Conservation (phyloP, 2,329 filamentous ascomycete genomes). For the Ceratocystis alfenasii region DNA sequence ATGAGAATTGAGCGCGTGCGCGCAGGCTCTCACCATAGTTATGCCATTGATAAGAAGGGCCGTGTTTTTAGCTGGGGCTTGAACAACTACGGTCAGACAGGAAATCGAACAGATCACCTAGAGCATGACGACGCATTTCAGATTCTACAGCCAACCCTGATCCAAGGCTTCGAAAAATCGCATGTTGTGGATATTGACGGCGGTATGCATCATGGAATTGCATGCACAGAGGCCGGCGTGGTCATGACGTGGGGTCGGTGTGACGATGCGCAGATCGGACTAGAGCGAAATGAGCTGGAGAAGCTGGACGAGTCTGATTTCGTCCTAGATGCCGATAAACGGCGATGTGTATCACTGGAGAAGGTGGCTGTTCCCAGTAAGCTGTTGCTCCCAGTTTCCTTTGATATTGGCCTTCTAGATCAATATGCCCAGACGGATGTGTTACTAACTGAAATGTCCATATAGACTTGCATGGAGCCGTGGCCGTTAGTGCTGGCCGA, state of each 20-base stretch:
- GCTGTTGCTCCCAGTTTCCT: not conserved
- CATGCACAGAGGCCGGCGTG: constrained; percentile 33
- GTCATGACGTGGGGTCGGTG: constrained; percentile 38
- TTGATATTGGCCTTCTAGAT: not conserved
- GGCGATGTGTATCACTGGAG: constrained; percentile 15
- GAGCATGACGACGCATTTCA: constrained; percentile 37
- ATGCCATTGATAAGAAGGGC: constrained; percentile 53
- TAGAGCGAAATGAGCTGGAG: constrained; percentile 9
- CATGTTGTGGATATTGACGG: constrained; percentile 47
- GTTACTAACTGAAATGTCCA: not conserved
- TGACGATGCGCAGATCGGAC: constrained; percentile 30
- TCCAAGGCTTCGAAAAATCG: constrained; percentile 36
- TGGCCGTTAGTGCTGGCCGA: constrained; percentile 14
- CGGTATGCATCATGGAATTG: constrained; percentile 52
- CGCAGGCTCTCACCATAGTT: constrained; percentile 55
- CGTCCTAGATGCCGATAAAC: constrained; percentile 11
- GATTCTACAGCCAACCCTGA: constrained; percentile 11
- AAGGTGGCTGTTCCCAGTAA: constrained; percentile 13
- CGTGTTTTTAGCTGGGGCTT: constrained; percentile 57
- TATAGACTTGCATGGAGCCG: constrained; percentile 3
- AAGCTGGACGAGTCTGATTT: constrained; percentile 3
- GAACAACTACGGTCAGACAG: constrained; percentile 60
- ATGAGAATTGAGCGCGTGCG: constrained; percentile 33
- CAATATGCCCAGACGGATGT: not conserved
- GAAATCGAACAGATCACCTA: constrained; percentile 45